phyloP scores from a whole-genome alignment of 2,329 filamentous ascomycete species.

The Penicillium sp. region DNA sequence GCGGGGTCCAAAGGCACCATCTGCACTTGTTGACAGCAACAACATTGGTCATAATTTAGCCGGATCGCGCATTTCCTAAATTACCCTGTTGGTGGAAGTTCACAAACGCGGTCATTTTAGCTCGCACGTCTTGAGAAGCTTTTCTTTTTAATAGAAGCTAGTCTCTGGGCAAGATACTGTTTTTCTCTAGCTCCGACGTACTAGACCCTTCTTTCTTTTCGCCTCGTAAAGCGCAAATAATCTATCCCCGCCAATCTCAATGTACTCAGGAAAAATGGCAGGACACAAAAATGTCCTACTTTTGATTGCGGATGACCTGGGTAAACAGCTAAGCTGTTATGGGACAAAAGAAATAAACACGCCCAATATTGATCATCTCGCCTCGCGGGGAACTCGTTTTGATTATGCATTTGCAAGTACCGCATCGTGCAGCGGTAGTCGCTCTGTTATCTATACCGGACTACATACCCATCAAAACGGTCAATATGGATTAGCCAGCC shows the following conservation, averaged over 20 bases:
- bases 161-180: too few species aligned
- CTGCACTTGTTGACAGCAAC: neutral
- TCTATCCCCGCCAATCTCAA: too few species aligned
- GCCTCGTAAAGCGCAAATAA: too few species aligned
- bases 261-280: too few species aligned
- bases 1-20: neutral
- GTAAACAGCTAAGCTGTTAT: conserved; percentile 44
- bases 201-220: neutral
- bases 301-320: conserved; percentile 51
- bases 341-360: conserved; percentile 34
- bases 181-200: too few species aligned
- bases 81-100: neutral
- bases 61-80: neutral
- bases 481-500: conserved; percentile 49
- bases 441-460: conserved; percentile 55
- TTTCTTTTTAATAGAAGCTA: too few species aligned
- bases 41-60: neutral
- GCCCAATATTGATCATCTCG: conserved; percentile 48
- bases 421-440: conserved; percentile 54
- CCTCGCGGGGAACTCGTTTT: conserved; percentile 43
- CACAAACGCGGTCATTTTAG: neutral
- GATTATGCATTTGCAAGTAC: conserved; percentile 28
- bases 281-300: conserved; percentile 42
- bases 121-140: neutral
- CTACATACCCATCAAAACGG: conserved; percentile 54